Base-by-base conservation (phyloP, 768 basidiomycete genomes). In the Suillus lakei region DNA sequence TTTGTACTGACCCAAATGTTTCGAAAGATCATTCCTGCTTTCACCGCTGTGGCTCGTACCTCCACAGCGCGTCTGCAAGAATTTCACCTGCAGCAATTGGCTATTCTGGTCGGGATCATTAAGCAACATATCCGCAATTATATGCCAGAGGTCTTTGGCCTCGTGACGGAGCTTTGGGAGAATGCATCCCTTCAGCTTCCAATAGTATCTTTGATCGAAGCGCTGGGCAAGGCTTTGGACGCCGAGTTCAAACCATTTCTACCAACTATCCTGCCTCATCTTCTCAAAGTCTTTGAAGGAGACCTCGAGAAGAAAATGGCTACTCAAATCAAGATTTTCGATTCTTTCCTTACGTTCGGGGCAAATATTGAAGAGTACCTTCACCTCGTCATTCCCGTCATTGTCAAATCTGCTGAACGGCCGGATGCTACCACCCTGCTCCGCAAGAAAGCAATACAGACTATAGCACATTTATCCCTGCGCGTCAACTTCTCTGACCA, bases 401-500 rank as follows among this genome's bases (percentile, higher is more conserved):
- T 99, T 66, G 91, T 98, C 63, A 91, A 88, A 74, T 89, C 94
- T 6, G 96, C 95, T 68, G 98, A 99, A 74, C 85, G 92, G 41
- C 77, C 86, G 1, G 94, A 95, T 66, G 89, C 87, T 7, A 86
- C 89, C 2, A 86, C 86, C 2, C 78, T 86, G 13, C 80, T 99
- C 58, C 89, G 96, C 51, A 95, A 94, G 78, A 87, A 90, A 58
- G 96, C 97, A 0, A 91, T 99, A 50, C 90, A 92, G 67, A 96
- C 94, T 1, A 92, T 99, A 48, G 95, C 95, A 53, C 92, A 91
- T 26, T 79, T 99, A 32, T 96, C 95, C 6, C 86, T 91, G 68
- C 86, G 96, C 64, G 95, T 99, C 69, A 98, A 99, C 78, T 98
- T 99, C 73, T 95, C 95, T 4, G 98, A 99, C 72, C 97, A 99